Base-by-base conservation (phyloP, 257 asterid species). In the Marsdenia floribunda region DNA sequence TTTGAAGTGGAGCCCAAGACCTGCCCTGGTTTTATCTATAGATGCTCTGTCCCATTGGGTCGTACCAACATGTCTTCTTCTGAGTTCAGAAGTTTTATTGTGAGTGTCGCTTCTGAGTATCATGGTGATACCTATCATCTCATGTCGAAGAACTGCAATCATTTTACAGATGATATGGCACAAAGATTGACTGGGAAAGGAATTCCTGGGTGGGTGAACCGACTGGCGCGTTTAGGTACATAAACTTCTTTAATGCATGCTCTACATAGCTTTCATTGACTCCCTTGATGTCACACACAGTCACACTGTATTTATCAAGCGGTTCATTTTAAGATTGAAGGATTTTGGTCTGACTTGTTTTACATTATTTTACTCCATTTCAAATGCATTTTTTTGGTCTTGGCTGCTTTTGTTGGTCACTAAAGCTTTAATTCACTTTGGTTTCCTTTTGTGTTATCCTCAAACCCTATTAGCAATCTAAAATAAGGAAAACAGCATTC, bases 1-100 rank as follows among this genome's bases (percentile, higher is more conserved):
- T 86, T 86, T 64, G 89, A 83, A 83, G 89, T 86, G 74, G 89
- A 86, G 73, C 89, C 89, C 22, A 86, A 82, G 84, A 83, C 80
- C 52, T 83, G 89, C 65, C 89, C 89, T 59, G 86, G 87, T 81
- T 86, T 86, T 79, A 73, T 79, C 44, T 86, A 76, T 57, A 79
- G 89, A 81, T 81, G 80, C 75, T 86, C 89, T 24, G 78, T 86
- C 26, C 80, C 87, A 21, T 64, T 86, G 77, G 89, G 89, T 70
- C 58, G 52, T 75, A 76, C 68, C 52, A 79, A 82, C 59, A 77
- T 77, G 82, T 81, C 85, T 70, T 77, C 66, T 12, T 73, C 86
- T 22, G 87, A 81, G 42, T 86, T 86, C 75, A 84, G 85, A 42
- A 72, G 74, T n/a, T 86, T 83, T 72, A 78, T 86, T 40, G 89